phyloP scores from a whole-genome alignment of 140 eudicot species.

The Flaveria floridana region DNA sequence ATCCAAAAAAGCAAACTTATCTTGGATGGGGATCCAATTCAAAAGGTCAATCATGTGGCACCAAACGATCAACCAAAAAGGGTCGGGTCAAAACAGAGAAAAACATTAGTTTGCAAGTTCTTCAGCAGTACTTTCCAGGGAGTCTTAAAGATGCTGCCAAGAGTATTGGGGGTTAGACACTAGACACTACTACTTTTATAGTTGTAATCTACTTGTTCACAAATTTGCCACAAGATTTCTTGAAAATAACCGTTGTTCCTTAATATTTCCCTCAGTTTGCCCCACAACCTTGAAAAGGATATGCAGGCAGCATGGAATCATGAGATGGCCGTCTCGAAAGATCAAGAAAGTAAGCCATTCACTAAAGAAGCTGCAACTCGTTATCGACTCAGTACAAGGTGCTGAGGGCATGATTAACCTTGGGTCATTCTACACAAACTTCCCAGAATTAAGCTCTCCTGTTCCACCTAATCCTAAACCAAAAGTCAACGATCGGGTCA shows the following conservation, averaged over 20 bases:
- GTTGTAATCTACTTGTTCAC: not conserved
- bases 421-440: slow-evolving; percentile 52
- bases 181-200: slow-evolving; percentile 22
- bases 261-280: slow-evolving; percentile 47
- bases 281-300: slow-evolving; percentile 67
- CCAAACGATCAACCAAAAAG: slow-evolving; percentile 39
- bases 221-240: not conserved
- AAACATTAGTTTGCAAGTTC: slow-evolving; percentile 56
- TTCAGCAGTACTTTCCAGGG: slow-evolving; percentile 62
- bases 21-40: slow-evolving; percentile 45
- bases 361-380: slow-evolving; percentile 60
- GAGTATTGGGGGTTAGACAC: slow-evolving; percentile 60
- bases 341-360: slow-evolving; percentile 70
- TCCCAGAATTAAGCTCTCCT: slow-evolving; percentile 49
- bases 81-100: slow-evolving; percentile 47
- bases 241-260: slow-evolving; percentile 18
- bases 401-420: slow-evolving; percentile 53
- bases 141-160: slow-evolving; percentile 75
- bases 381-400: slow-evolving; percentile 69
- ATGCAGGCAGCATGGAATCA: slow-evolving; percentile 67
- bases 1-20: slow-evolving; percentile 32
- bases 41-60: slow-evolving; percentile 22
- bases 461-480: slow-evolving; percentile 32
- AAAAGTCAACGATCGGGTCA: slow-evolving; percentile 38
- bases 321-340: slow-evolving; percentile 71